These are phyloP conservation scores for Cinnamomum micranthum DNA, from an alignment of 164 flowering plant species.

Conservation along the genomic window DNA sequence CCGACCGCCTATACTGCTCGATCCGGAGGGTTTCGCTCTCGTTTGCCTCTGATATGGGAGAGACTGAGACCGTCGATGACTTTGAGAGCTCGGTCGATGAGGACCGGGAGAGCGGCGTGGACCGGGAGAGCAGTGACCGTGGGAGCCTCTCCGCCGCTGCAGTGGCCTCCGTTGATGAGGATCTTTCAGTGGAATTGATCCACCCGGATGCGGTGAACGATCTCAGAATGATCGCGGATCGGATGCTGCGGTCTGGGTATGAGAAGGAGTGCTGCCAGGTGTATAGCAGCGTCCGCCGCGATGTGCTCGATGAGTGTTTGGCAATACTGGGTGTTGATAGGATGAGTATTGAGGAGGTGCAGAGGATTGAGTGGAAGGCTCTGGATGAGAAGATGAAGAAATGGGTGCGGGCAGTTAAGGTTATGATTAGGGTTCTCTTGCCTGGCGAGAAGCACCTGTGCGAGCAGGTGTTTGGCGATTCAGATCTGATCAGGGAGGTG, in stretches of 20 bases:
- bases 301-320: conserved; percentile 67
- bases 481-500: not conserved
- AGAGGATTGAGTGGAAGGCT: not conserved
- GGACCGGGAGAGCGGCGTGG: not conserved
- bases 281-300: conserved; percentile 60
- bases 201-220: conserved; percentile 45
- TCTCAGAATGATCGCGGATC: conserved; percentile 56
- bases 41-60: not conserved
- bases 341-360: conserved; percentile 76
- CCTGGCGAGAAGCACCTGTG: conserved; percentile 4
- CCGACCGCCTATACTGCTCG: not conserved
- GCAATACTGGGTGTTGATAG: conserved; percentile 65
- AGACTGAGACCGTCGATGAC: not conserved
- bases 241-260: conserved; percentile 76
- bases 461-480: conserved; percentile 5
- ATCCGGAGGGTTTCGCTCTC: not conserved
- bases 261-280: conserved; percentile 86
- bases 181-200: conserved; percentile 44
- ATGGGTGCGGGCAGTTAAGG: conserved; percentile 3
- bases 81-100: not conserved
- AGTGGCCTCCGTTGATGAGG: not conserved
- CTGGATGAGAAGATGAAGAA: not conserved
- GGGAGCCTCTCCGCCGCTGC: not conserved
- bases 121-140: not conserved
- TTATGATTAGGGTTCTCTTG: conserved; percentile 2